Base-by-base conservation (phyloP, 2,329 filamentous ascomycete genomes). In the Exophiala viscosa region DNA sequence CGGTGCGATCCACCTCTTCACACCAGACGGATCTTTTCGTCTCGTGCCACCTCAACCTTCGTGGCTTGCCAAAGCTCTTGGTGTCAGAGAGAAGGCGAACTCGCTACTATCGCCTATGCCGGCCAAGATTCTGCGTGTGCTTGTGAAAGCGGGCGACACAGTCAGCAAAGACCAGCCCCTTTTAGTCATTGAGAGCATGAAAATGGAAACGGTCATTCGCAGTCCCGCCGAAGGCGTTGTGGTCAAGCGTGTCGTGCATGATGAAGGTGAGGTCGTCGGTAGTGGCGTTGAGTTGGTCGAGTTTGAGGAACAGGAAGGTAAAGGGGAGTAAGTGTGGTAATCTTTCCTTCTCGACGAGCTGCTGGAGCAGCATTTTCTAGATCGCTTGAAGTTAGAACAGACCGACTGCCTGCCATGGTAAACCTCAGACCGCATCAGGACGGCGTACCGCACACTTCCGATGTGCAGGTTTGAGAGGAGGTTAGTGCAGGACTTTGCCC, bases 71-170 rank as follows among this genome's bases (percentile, higher is more conserved):
- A 92, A 95, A 71, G 90, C 90, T 0, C 76, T 96, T 6, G 91
- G 92, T 0, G 74, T 88, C 57, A 91, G 89, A 68, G 89, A 95
- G 65, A 80, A 81, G 0, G 78, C 84, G 5, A 91, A 92, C 54
- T 93, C 87, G 48, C 90, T 97, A 1, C 78, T 88, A 18, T 90
- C 93, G 17, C 93, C 93, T 0, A 99, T 99, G 93, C 93, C 93
- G 1, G 97, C 93, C 73, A 97, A 97, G 74, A 86, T 99, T 20
- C 73, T 99, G 57, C 84, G 89, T 60, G 93, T 96, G 43, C 88
- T 96, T 69, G 90, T 96, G 0, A 73, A 79, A 23, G 90, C 90
- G 62, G 93, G 93, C 0, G 83, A 95, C 59, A 73, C 71, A 42
- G 93, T 99, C 13, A 84, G 84, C 67, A 95, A 92, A 73, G 91